A percentile compares a stretch with the other conserved stretches of the same genome.
These are phyloP conservation scores for Chlamydomonas applanata DNA, from an alignment of 139 green algal genomes.

Conservation along the genomic window DNA sequence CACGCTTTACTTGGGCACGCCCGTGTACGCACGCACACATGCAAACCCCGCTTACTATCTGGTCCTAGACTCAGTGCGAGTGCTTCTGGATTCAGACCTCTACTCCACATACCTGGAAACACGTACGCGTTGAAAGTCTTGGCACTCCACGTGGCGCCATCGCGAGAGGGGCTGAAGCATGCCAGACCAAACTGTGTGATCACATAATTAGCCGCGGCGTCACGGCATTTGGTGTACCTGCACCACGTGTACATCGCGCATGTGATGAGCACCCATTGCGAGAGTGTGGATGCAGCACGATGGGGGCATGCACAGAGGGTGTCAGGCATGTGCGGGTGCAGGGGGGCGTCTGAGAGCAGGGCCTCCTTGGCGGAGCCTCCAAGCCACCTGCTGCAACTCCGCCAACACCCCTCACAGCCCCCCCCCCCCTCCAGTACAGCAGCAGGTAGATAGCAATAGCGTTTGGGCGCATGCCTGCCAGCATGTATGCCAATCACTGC, in stretches of 20 bases:
- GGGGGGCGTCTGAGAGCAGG: background rate
- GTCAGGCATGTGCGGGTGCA: too few species aligned
- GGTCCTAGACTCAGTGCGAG: background rate
- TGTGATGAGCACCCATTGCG: too few species aligned
- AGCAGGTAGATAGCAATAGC: background rate
- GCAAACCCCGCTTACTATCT: background rate
- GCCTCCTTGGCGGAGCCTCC: background rate
- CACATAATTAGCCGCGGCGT: conserved; percentile 46
- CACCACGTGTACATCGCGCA: too few species aligned
- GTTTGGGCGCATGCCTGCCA: background rate
- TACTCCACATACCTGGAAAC: conserved; percentile 50
- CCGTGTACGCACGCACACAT: too few species aligned
- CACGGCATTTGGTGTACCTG: conserved; percentile 45
- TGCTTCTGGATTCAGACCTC: conserved; percentile 12
- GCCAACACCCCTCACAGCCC: background rate
- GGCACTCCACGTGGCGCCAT: conserved; percentile 30
- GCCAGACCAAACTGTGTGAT: conserved; percentile 79
- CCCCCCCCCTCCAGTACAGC: background rate
- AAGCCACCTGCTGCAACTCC: background rate
- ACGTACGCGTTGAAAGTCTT: conserved; percentile 86
- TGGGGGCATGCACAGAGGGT: too few species aligned
- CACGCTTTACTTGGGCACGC: too few species aligned
- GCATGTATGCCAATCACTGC: background rate
- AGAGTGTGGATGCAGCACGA: too few species aligned
- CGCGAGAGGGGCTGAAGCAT: conserved; percentile 31